A percentile compares a stretch with the other conserved stretches of the same genome.
Evolutionary conservation across 495 filamentous ascomycete species (phyloP).

Genomic region (Trichoderma asperelloides): DNA sequence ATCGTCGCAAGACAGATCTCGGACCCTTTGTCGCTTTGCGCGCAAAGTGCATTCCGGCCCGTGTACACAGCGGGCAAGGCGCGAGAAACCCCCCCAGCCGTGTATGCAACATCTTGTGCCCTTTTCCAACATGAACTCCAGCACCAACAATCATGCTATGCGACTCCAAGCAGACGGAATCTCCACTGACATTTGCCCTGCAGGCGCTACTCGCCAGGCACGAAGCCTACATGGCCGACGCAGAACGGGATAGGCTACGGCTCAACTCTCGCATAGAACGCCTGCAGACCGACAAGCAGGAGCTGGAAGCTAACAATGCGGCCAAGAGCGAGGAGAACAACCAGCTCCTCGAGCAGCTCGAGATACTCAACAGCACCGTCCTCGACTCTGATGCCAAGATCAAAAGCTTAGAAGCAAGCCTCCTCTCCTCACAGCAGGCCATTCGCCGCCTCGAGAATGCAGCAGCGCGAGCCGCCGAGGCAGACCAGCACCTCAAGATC

Average conservation of each 20-base stretch:
- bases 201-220: conserved; percentile 88
- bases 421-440: conserved; percentile 69
- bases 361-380: conserved; percentile 66
- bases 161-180: background rate
- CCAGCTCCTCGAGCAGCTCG: conserved; percentile 67
- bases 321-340: conserved; percentile 72
- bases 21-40: background rate
- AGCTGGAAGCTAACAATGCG: conserved; percentile 65
- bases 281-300: conserved; percentile 67
- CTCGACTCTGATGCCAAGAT: conserved; percentile 67
- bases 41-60: background rate
- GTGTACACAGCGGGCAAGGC: background rate
- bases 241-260: conserved; percentile 67
- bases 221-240: conserved; percentile 85
- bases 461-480: conserved; percentile 60
- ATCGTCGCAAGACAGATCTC: background rate
- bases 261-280: conserved; percentile 61
- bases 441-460: conserved; percentile 62
- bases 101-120: background rate
- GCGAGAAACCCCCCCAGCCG: background rate
- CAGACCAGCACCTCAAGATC: conserved; percentile 67
- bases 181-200: conserved; percentile 55
- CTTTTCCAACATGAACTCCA: background rate
- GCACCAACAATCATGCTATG: background rate
- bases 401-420: conserved; percentile 56